Evolutionary conservation across 1,284 basidiomycete genomes (phyloP).

Genomic region (Heimioporus punctisporus): DNA sequence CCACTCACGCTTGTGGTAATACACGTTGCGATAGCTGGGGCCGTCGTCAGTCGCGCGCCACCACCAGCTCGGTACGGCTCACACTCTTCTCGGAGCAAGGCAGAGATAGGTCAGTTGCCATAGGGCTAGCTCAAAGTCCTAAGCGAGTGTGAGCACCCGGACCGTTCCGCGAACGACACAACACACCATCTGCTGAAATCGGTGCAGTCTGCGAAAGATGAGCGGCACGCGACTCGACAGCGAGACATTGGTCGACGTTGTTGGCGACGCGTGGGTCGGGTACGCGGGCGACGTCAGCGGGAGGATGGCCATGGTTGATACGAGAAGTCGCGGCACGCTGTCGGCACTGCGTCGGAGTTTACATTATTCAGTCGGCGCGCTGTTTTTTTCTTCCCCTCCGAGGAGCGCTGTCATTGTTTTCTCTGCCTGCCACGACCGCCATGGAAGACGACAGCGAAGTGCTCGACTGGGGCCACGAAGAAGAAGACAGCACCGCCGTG

Average conservation of each 20-base stretch:
- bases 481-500: conserved; percentile 49
- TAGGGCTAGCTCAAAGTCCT: conserved; percentile 95
- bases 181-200: conserved; percentile 86
- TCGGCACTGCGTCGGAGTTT: conserved; percentile 27
- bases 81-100: conserved; percentile 90
- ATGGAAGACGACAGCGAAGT: conserved; percentile 74
- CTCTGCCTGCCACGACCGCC: conserved; percentile 15
- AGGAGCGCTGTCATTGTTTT: neutral
- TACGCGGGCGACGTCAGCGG: conserved; percentile 52
- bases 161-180: neutral
- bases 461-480: conserved; percentile 78
- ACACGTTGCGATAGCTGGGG: conserved; percentile 83
- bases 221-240: conserved; percentile 67
- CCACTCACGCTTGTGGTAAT: conserved; percentile 82
- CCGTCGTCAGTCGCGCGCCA: conserved; percentile 12
- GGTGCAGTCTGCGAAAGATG: conserved; percentile 75
- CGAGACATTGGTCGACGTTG: conserved; percentile 33
- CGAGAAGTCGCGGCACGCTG: conserved; percentile 30
- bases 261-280: conserved; percentile 38
- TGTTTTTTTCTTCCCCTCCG: conserved; percentile 16
- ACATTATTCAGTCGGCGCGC: conserved; percentile 28
- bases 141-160: conserved; percentile 7
- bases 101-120: conserved; percentile 95
- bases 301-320: conserved; percentile 51
- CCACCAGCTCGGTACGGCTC: conserved; percentile 39